Evolutionary conservation across 208 protist genomes (phyloP).

Genomic region (Wallacemonas rigidus): DNA sequence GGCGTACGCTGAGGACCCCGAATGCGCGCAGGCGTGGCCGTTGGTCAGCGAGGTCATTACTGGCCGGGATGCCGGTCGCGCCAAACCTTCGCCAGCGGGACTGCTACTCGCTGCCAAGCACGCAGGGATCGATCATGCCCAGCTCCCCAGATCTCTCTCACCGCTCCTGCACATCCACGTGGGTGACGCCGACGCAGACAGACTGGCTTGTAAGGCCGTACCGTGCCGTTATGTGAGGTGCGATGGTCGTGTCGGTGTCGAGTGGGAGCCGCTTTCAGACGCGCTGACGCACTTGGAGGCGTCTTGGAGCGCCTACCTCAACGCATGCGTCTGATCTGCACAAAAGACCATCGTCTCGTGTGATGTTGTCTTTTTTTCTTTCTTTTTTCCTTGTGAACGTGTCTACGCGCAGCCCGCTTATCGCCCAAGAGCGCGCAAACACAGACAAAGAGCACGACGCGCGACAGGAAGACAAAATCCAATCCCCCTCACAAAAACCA

Average conservation of each 20-base stretch:
- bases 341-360: no score
- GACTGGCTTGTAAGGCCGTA: slow-evolving; percentile 39
- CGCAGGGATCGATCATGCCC: slow-evolving; percentile 7
- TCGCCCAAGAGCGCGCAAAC: no score
- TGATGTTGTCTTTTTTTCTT: neutral
- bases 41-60: slow-evolving; percentile 48
- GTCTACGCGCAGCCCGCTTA: no score
- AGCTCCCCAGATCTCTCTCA: slow-evolving; percentile 1
- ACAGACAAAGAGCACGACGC: no score
- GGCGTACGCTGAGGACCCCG: slow-evolving; percentile 1
- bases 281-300: slow-evolving; percentile 30
- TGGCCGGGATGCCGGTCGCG: slow-evolving; percentile 37
- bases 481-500: no score
- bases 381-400: neutral
- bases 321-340: neutral
- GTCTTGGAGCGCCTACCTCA: neutral
- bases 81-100: slow-evolving; percentile 68
- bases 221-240: slow-evolving; percentile 62
- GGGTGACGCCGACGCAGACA: slow-evolving; percentile 62
- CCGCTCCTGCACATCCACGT: slow-evolving; percentile 52
- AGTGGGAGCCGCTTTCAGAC: slow-evolving; percentile 43
- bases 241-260: slow-evolving; percentile 34
- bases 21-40: slow-evolving; percentile 10
- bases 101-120: slow-evolving; percentile 28
- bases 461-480: no score